Evolutionary conservation across 2,329 filamentous ascomycete species (phyloP).

Genomic region (Cladorrhinum sp.): DNA sequence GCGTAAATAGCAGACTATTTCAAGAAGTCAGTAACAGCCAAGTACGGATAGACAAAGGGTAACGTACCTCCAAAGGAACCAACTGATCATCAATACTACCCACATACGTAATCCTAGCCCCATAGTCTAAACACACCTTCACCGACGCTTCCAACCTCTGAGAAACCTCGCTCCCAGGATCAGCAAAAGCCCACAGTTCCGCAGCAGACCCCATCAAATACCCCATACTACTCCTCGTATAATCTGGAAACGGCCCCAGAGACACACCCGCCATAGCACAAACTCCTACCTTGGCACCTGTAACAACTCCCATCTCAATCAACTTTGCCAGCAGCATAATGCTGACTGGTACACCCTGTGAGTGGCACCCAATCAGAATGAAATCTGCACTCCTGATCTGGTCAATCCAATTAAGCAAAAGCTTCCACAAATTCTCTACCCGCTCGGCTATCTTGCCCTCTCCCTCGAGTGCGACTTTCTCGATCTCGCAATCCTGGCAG

Average conservation of each 20-base stretch:
- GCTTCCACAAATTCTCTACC: conserved; percentile 89
- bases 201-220: conserved; percentile 87
- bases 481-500: conserved; percentile 74
- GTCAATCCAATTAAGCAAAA: conserved; percentile 92
- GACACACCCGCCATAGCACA: conserved; percentile 92
- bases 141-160: conserved; percentile 76
- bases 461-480: conserved; percentile 91
- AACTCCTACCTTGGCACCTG: conserved; percentile 73
- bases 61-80: conserved; percentile 77
- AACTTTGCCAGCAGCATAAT: conserved; percentile 91
- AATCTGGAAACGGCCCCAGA: conserved; percentile 87
- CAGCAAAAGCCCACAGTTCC: conserved; percentile 91
- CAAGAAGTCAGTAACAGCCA: conserved; percentile 30
- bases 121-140: conserved; percentile 70
- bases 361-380: conserved; percentile 88
- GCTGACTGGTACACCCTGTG: conserved; percentile 90
- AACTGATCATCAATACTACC: conserved; percentile 97
- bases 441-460: conserved; percentile 89
- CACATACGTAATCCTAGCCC: conserved; percentile 80
- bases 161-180: conserved; percentile 76
- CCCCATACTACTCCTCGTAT: conserved; percentile 73
- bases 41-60: no score
- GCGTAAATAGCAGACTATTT: conserved; percentile 78
- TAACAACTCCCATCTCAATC: conserved; percentile 83
- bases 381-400: conserved; percentile 85